phyloP scores from a whole-genome alignment of 179 eudicot species.

The Silene coronaria region DNA sequence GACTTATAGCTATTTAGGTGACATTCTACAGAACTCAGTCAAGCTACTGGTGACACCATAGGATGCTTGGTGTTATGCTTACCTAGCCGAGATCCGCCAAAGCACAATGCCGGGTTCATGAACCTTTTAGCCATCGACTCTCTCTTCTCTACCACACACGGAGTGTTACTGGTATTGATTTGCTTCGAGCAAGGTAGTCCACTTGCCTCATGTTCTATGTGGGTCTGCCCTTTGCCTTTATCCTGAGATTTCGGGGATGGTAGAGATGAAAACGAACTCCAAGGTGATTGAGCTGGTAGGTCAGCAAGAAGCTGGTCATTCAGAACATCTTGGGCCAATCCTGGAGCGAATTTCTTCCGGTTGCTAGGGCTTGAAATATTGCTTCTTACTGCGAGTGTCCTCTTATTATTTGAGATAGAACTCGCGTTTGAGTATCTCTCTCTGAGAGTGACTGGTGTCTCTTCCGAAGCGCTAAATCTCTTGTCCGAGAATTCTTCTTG shows the following conservation, averaged over 20 bases:
- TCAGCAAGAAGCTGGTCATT: constrained; percentile 41
- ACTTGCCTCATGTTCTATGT: constrained; percentile 33
- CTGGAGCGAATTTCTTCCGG: constrained; percentile 69
- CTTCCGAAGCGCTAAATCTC: constrained; percentile 30
- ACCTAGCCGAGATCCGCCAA: constrained; percentile 44
- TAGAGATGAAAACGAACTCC: constrained; percentile 48
- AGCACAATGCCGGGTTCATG: constrained; percentile 59
- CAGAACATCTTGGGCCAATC: constrained; percentile 45
- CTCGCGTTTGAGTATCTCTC: constrained; percentile 50
- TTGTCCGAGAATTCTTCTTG: constrained; percentile 26
- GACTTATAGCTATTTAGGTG: constrained; percentile 13
- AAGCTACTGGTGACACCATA: constrained; percentile 5
- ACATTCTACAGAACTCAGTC: neutral
- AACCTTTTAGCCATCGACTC: constrained; percentile 36
- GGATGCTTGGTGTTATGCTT: constrained; percentile 25
- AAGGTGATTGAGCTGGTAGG: constrained; percentile 41
- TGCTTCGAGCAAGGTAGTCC: constrained; percentile 42
- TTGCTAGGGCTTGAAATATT: constrained; percentile 69
- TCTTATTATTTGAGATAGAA: constrained; percentile 50
- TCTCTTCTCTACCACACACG: constrained; percentile 30
- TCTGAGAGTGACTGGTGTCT: constrained; percentile 55
- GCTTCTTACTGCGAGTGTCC: constrained; percentile 70
- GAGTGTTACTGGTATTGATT: constrained; percentile 28
- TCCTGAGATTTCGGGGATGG: constrained; percentile 53
- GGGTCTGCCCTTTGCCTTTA: constrained; percentile 40